Evolutionary conservation across 805 yeast species (phyloP).

Genomic region (Babjeviella inositovora): DNA sequence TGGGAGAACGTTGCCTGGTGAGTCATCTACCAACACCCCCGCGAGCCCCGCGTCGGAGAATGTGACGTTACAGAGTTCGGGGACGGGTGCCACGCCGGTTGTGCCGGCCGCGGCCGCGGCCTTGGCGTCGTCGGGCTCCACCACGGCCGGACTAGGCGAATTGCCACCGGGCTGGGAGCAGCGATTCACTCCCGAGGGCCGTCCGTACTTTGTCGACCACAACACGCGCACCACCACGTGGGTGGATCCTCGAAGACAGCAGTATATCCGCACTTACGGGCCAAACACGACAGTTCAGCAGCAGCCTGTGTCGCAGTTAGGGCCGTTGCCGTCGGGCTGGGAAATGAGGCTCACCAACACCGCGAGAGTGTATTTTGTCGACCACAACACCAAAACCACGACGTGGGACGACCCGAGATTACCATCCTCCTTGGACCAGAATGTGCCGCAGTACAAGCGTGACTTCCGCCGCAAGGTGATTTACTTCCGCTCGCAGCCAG

Average conservation of each 20-base stretch:
- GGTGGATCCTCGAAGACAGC: slow-evolving; percentile 99
- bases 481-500: slow-evolving; percentile 97
- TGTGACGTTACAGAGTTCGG: slow-evolving; percentile 21
- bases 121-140: slow-evolving; percentile 68
- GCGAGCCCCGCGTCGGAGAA: slow-evolving; percentile 12
- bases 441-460: slow-evolving; percentile 98
- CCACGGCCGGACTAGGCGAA: slow-evolving; percentile 93
- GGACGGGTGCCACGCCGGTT: slow-evolving; percentile 30
- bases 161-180: slow-evolving; percentile 99
- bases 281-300: slow-evolving; percentile 87
- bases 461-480: slow-evolving; percentile 96
- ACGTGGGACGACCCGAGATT: slow-evolving; percentile 99
- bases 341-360: slow-evolving; percentile 99
- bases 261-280: slow-evolving; percentile 90
- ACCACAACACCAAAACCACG: slow-evolving; percentile 96
- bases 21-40: slow-evolving; percentile 3
- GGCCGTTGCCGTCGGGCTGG: slow-evolving; percentile 98
- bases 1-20: slow-evolving; percentile 77
- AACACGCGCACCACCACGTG: slow-evolving; percentile 99
- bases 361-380: slow-evolving; percentile 96
- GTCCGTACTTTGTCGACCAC: slow-evolving; percentile 97
- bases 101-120: slow-evolving; percentile 54
- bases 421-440: slow-evolving; percentile 94
- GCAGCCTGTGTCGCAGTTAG: slow-evolving; percentile 94
- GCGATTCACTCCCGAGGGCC: slow-evolving; percentile 92